Evolutionary conservation across 2,329 filamentous ascomycete genomes (phyloP).

Genomic region (Sporothrix luriei): DNA sequence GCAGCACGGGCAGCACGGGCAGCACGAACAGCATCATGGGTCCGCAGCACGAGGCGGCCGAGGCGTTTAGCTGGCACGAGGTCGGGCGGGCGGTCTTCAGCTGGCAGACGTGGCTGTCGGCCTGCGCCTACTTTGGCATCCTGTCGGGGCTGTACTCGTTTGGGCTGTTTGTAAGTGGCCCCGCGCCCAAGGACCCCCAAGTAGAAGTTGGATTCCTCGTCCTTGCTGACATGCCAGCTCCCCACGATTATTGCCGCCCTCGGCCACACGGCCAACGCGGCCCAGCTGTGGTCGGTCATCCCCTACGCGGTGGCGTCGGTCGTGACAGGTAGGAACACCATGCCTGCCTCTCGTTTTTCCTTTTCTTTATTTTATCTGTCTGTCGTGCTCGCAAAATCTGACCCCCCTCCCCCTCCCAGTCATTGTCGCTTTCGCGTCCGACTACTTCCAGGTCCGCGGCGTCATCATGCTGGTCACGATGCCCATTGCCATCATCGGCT

Average conservation of each 20-base stretch:
- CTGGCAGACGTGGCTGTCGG: slow-evolving; percentile 64
- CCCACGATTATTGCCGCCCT: slow-evolving; percentile 66
- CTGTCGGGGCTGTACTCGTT: slow-evolving; percentile 63
- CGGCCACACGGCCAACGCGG: slow-evolving; percentile 56
- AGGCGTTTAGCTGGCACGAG: slow-evolving; percentile 63
- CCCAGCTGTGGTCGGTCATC: slow-evolving; percentile 66
- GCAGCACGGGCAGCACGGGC: not conserved
- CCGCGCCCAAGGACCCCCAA: not conserved
- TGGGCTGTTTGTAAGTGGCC: slow-evolving; percentile 61
- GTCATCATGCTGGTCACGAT: slow-evolving; percentile 65
- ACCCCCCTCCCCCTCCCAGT: slow-evolving; percentile 42
- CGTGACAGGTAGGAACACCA: slow-evolving; percentile 50
- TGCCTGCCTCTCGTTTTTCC: not conserved
- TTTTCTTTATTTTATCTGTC: too few relatives aligned
- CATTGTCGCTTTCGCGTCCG: slow-evolving; percentile 59
- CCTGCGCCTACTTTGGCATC: slow-evolving; percentile 63
- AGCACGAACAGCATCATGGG: not conserved
- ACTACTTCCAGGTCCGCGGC: slow-evolving; percentile 62
- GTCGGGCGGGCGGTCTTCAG: slow-evolving; percentile 63
- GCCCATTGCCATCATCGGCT: slow-evolving; percentile 66
- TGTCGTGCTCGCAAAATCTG: not conserved
- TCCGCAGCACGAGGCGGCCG: slow-evolving; percentile 39
- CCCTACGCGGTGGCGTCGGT: slow-evolving; percentile 64
- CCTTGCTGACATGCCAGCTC: slow-evolving; percentile 45
- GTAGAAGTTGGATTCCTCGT: too few relatives aligned